phyloP scores from a whole-genome alignment of 2,329 filamentous ascomycete species.

The Epichloe brachyelytri region DNA sequence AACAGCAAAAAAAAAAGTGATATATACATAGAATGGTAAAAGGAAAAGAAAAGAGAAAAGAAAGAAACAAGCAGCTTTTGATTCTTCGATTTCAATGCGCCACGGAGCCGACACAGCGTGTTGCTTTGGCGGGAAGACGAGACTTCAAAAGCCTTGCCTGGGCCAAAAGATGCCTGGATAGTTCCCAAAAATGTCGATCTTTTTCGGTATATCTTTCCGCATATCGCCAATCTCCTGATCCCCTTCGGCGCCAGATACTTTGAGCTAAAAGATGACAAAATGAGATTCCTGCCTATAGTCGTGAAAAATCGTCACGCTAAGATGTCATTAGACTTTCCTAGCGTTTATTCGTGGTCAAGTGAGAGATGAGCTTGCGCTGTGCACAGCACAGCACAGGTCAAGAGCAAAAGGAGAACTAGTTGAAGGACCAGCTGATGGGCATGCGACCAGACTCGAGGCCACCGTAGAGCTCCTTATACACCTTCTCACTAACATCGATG shows the following conservation, averaged over 20 bases:
- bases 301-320: conserved; percentile 4
- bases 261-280: neutral
- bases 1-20: neutral
- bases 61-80: neutral
- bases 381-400: conserved; percentile 5
- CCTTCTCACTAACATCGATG: conserved; percentile 48
- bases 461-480: conserved; percentile 41
- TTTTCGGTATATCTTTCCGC: neutral
- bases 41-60: neutral
- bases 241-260: neutral
- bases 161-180: neutral
- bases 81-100: neutral
- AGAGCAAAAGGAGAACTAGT: conserved; percentile 12
- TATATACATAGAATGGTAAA: conserved; percentile 3
- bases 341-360: neutral
- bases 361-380: conserved; percentile 1
- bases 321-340: neutral
- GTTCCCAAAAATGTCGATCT: neutral
- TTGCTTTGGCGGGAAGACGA: neutral
- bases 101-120: neutral
- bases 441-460: conserved; percentile 30
- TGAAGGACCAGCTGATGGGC: conserved; percentile 34
- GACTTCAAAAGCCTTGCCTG: no score
- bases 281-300: neutral
- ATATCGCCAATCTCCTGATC: neutral